These are phyloP conservation scores for Papiliotrema terrestris DNA, from an alignment of 1,284 basidiomycete genomes.

Conservation along the genomic window DNA sequence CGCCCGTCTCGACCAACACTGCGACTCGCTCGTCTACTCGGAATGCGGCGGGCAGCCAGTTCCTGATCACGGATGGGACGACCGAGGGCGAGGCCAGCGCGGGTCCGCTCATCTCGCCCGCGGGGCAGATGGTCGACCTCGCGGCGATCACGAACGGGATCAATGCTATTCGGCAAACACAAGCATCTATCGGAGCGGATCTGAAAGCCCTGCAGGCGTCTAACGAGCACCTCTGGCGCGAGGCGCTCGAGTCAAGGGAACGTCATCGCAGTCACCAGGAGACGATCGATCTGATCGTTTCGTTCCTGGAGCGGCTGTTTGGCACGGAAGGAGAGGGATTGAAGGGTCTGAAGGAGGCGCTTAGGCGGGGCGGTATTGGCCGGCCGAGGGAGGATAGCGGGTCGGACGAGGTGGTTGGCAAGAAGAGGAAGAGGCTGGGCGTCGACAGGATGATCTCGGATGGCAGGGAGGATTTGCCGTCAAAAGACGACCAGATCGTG, in stretches of 20 bases:
- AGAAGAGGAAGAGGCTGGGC: constrained; percentile 39
- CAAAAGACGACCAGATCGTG: constrained; percentile 21
- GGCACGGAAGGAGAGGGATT: constrained; percentile 54
- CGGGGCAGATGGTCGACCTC: constrained; percentile 35
- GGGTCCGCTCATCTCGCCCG: constrained; percentile 22
- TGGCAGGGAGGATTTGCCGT: constrained; percentile 21
- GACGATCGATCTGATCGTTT: constrained; percentile 93
- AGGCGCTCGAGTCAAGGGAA: constrained; percentile 73
- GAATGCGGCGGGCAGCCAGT: constrained; percentile 15
- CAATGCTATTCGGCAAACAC: constrained; percentile 83
- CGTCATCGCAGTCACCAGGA: constrained; percentile 89
- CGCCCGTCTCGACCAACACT: constrained; percentile 10
- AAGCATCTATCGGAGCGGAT: constrained; percentile 81
- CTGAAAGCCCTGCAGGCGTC: constrained; percentile 81
- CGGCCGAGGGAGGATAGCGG: constrained; percentile 26
- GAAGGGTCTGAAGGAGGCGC: constrained; percentile 42
- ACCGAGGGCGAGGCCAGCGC: constrained; percentile 34
- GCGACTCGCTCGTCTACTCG: constrained; percentile 32
- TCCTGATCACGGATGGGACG: constrained; percentile 43
- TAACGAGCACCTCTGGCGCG: constrained; percentile 89
- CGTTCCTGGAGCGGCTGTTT: constrained; percentile 91
- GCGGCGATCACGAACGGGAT: constrained; percentile 61
- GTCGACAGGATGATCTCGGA: constrained; percentile 43
- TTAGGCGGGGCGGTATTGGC: constrained; percentile 29
- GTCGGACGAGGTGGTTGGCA: constrained; percentile 20